Conservation (phyloP, 176 grass and related monocot species). For the Rhynchospora tenuis region DNA sequence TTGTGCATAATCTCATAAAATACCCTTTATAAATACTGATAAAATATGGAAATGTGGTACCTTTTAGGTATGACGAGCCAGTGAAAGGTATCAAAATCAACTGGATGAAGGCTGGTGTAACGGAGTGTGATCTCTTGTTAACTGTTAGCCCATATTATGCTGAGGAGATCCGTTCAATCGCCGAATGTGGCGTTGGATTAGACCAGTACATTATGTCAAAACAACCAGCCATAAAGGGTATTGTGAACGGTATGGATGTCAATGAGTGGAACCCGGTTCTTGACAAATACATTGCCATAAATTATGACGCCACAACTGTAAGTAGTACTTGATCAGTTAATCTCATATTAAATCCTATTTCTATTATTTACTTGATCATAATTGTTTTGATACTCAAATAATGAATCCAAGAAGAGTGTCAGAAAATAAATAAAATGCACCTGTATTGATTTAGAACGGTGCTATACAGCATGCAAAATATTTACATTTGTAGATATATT, state of each 20-base stretch:
- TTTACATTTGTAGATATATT: conserved; percentile 11
- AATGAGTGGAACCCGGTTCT: conserved; percentile 75
- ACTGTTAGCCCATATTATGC: conserved; percentile 92
- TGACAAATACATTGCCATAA: conserved; percentile 67
- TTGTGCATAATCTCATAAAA: neutral
- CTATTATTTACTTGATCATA: neutral
- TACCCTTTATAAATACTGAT: neutral
- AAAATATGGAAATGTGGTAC: neutral
- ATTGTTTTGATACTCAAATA: neutral
- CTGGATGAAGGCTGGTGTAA: conserved; percentile 90
- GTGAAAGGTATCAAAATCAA: conserved; percentile 91
- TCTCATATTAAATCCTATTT: neutral
- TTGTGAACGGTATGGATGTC: conserved; percentile 92
- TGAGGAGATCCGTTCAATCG: conserved; percentile 64
- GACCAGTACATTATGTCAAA: conserved; percentile 47
- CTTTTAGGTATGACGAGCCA: conserved; percentile 56
- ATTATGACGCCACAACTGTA: conserved; percentile 67
- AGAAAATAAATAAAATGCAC: neutral
- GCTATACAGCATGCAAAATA: neutral
- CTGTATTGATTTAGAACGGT: neutral
- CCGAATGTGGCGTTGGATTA: conserved; percentile 61
- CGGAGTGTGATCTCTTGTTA: conserved; percentile 50
- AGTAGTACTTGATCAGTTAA: conserved; percentile 9
- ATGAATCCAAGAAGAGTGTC: neutral
- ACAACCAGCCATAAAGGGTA: conserved; percentile 55